These are phyloP conservation scores for Stereum hirsutum DNA, from an alignment of 1,284 basidiomycete genomes.

Conservation along the genomic window DNA sequence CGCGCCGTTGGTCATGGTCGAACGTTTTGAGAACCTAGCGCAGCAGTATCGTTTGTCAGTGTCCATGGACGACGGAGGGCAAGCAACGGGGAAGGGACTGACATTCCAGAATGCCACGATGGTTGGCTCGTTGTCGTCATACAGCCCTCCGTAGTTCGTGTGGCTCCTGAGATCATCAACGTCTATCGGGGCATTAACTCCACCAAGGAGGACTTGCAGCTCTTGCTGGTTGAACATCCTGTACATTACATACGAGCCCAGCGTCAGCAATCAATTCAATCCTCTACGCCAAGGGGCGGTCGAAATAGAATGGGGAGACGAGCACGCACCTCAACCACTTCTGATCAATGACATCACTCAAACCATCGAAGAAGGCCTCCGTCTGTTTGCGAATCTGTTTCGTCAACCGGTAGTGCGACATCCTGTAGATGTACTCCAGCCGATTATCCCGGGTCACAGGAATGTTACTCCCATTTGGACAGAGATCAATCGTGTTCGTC, in stretches of 20 bases:
- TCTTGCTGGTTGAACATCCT: constrained; percentile 96
- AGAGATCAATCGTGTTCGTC: constrained; percentile 70
- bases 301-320: not conserved
- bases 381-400: constrained; percentile 86
- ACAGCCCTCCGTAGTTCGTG: constrained; percentile 74
- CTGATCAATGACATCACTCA: constrained; percentile 82
- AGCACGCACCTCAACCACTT: constrained; percentile 76
- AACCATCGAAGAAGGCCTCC: constrained; percentile 77
- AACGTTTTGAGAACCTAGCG: constrained; percentile 64
- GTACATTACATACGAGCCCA: no score
- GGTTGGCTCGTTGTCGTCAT: constrained; percentile 59
- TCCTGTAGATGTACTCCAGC: constrained; percentile 84
- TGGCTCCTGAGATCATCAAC: constrained; percentile 69
- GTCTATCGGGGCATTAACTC: constrained; percentile 77
- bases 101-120: constrained; percentile 75
- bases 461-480: constrained; percentile 78
- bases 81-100: constrained; percentile 11
- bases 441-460: constrained; percentile 88
- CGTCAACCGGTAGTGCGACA: constrained; percentile 85
- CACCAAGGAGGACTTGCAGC: constrained; percentile 78
- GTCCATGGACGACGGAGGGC: constrained; percentile 4
- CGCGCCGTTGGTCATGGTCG: constrained; percentile 60
- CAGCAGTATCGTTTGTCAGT: constrained; percentile 14
- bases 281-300: not conserved
- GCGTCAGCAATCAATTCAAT: no score